These are phyloP conservation scores for Eutypa lata DNA, from an alignment of 2,329 filamentous ascomycete genomes.

Conservation along the genomic window DNA sequence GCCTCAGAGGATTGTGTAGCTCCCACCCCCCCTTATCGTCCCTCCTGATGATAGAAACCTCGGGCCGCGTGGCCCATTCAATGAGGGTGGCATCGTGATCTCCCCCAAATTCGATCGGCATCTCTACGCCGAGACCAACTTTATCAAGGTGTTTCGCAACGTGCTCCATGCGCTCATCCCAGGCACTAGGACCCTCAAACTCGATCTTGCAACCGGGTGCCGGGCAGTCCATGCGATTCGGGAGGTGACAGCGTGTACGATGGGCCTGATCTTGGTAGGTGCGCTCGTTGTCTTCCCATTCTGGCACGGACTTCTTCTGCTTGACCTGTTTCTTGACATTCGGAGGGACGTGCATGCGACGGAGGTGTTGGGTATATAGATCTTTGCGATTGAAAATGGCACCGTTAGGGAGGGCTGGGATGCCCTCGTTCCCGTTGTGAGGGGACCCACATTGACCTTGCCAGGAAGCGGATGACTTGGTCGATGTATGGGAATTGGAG, in stretches of 20 bases:
- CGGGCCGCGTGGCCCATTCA: conserved; percentile 27
- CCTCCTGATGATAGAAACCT: conserved; percentile 24
- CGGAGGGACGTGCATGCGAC: conserved; percentile 74
- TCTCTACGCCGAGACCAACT: conserved; percentile 32
- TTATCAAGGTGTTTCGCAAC: conserved; percentile 75
- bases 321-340: conserved; percentile 35
- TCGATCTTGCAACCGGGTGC: conserved; percentile 53
- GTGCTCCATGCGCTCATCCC: conserved; percentile 87
- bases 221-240: conserved; percentile 58
- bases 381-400: conserved; percentile 84
- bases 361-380: conserved; percentile 82
- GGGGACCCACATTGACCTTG: conserved; percentile 16
- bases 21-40: conserved; percentile 22
- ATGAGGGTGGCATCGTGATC: conserved; percentile 24
- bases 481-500: conserved; percentile 21
- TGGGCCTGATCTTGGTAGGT: conserved; percentile 57
- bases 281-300: conserved; percentile 54
- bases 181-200: conserved; percentile 64
- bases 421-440: conserved; percentile 6
- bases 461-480: conserved; percentile 12
- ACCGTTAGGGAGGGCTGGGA: conserved; percentile 47
- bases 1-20: conserved; percentile 27
- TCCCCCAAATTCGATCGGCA: conserved; percentile 22
- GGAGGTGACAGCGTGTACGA: conserved; percentile 58
- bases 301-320: conserved; percentile 30